Base-by-base conservation (phyloP, 345 rosid genomes). In the Mangifera indica region DNA sequence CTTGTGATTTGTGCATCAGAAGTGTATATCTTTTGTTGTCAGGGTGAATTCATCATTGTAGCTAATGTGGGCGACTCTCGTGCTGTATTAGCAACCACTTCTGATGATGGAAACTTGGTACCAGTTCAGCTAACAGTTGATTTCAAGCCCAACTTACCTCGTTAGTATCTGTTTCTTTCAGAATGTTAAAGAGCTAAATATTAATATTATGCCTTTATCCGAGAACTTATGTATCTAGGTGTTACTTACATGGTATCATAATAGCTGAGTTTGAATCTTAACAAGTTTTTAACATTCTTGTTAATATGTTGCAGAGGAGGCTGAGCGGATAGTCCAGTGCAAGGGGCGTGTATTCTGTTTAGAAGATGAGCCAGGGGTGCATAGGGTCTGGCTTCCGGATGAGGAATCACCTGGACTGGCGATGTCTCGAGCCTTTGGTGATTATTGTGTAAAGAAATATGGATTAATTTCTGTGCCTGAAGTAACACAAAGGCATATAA, bases 361-460 rank as follows among this genome's bases (percentile, higher is more conserved):
- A 18, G 60, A 82, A 4, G 98, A 94, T 40, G 98, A 94, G 81
- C 98, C 93, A 21, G 97, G 97, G 10, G 92, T 94, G 49, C 97
- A 94, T 74, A 87, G 98, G 14, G 79, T 94, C 26, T 94, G 98
- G 98, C 88, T 89, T 69, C 98, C 98, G 2, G 79, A 86, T 40
- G 87, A 69, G 67, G 92, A 92, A 40, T 82, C 82, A 0, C 98
- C 98, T 0, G 98, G 98, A 40, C 90, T 94, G 5, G 97, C 98
- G 53, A 94, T 94, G 98, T 94, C 98, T 14, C 86, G 98, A 81
- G 97, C 98, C 15, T 94, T 94, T 32, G 98, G 98, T 25, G 98
- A 94, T 83, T 87, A 87, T 74, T 92, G 98, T 73, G 55, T 92
- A 4, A 95, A 95, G 81, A 86, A 86, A 44, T 91, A 78, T 51